These are phyloP conservation scores for Irpex sp. DNA, from an alignment of 1,284 basidiomycete genomes.

Conservation along the genomic window DNA sequence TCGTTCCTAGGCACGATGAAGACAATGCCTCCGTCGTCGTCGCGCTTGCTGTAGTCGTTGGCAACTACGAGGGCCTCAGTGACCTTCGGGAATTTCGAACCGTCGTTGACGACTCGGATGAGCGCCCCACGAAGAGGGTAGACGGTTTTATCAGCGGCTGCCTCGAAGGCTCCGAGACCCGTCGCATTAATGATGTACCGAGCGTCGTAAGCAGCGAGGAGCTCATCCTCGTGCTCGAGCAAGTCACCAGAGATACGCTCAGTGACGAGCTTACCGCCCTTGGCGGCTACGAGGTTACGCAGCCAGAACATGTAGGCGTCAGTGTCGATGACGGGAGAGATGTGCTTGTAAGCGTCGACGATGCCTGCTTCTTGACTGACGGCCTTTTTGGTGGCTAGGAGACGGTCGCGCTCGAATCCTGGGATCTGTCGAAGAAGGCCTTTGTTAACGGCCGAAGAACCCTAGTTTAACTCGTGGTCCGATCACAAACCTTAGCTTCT, in stretches of 20 bases:
- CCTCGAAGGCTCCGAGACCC: conserved; percentile 26
- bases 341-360: conserved; percentile 30
- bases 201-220: conserved; percentile 24
- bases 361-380: conserved; percentile 28
- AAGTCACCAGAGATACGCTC: conserved; percentile 24
- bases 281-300: conserved; percentile 22
- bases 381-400: conserved; percentile 17
- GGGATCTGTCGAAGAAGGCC: conserved; percentile 13
- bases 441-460: background rate
- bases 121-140: conserved; percentile 34
- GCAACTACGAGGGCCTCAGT: conserved; percentile 26
- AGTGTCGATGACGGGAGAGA: conserved; percentile 32
- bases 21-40: conserved; percentile 16
- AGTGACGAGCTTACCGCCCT: conserved; percentile 28
- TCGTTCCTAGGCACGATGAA: conserved; percentile 16
- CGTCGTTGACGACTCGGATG: conserved; percentile 33
- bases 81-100: conserved; percentile 30
- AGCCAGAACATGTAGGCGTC: conserved; percentile 31
- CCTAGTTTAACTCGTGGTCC: background rate
- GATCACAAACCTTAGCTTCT: conserved; percentile 2
- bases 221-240: conserved; percentile 24
- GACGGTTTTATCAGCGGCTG: conserved; percentile 28
- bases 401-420: conserved; percentile 27
- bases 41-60: conserved; percentile 14
- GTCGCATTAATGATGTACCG: conserved; percentile 32